phyloP scores from a whole-genome alignment of 2,329 filamentous ascomycete genomes.

The Scedosporium dehoogii region DNA sequence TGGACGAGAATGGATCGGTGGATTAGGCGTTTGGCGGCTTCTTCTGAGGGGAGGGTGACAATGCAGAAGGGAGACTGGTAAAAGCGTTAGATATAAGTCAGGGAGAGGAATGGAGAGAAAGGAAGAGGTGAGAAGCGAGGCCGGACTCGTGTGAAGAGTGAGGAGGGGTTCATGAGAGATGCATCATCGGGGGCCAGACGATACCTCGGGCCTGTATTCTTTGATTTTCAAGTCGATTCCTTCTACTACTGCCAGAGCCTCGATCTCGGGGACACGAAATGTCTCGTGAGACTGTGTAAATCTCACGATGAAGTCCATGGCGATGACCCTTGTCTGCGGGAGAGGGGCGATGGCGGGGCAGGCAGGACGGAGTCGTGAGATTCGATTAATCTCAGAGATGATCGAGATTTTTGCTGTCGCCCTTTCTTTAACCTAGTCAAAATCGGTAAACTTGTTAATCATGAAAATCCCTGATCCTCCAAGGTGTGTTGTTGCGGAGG shows the following conservation, averaged over 20 bases:
- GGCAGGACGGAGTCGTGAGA: too few species aligned
- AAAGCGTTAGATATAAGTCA: not conserved
- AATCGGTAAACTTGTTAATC: too few species aligned
- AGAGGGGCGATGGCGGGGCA: not conserved
- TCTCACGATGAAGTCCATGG: slow-evolving; percentile 74
- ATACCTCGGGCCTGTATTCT: slow-evolving; percentile 65
- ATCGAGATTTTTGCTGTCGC: too few species aligned
- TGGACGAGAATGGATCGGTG: slow-evolving; percentile 71
- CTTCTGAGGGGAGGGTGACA: slow-evolving; percentile 55
- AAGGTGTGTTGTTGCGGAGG: too few species aligned
- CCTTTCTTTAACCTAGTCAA: too few species aligned
- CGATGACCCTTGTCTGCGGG: not conserved
- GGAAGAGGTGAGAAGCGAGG: too few species aligned
- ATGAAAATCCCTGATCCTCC: too few species aligned
- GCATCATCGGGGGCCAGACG: slow-evolving; percentile 18
- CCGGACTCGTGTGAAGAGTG: slow-evolving; percentile 5
- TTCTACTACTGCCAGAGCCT: slow-evolving; percentile 65
- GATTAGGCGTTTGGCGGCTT: slow-evolving; percentile 57
- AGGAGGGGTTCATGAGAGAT: slow-evolving; percentile 7
- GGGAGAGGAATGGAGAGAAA: not conserved
- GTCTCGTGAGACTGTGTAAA: slow-evolving; percentile 83
- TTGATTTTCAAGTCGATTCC: slow-evolving; percentile 60
- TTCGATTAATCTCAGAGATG: too few species aligned
- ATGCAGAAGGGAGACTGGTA: slow-evolving; percentile 77
- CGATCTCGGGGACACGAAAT: slow-evolving; percentile 78